Conservation (phyloP, 176 grass and related monocot genomes). For the Bolboschoenus planiculmis region DNA sequence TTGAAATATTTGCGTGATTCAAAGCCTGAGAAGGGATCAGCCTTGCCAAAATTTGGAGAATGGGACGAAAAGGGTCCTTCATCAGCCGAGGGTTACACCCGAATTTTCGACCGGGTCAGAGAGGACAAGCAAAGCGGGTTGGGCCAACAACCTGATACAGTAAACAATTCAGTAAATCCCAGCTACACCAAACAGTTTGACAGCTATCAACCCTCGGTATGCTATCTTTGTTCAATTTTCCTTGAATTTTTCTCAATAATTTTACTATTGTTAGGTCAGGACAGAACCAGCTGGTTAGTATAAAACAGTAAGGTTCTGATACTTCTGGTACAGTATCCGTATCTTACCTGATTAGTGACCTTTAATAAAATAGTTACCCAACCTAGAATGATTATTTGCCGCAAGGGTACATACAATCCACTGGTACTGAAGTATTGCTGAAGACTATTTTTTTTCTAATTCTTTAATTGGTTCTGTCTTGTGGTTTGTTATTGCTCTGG, state of each 20-base stretch:
- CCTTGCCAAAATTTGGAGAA: conserved; percentile 85
- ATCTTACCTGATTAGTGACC: background rate
- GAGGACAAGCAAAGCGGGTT: conserved; percentile 55
- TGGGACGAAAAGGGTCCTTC: conserved; percentile 85
- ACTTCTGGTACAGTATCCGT: background rate
- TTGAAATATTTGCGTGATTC: background rate
- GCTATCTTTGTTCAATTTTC: conserved; percentile 7
- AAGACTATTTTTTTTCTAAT: background rate
- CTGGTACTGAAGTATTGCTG: background rate
- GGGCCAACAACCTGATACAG: conserved; percentile 17
- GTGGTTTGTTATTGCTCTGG: background rate
- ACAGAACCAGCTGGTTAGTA: background rate
- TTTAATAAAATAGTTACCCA: background rate
- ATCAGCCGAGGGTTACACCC: conserved; percentile 70
- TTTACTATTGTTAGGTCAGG: too few species aligned
- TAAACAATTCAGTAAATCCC: conserved; percentile 26
- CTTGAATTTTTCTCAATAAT: background rate
- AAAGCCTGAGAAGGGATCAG: conserved; percentile 68
- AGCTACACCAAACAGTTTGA: conserved; percentile 33
- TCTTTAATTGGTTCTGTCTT: background rate
- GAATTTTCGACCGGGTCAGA: conserved; percentile 77
- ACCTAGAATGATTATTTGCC: background rate
- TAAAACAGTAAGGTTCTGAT: background rate
- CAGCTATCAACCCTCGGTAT: conserved; percentile 50
- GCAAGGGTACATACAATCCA: background rate